phyloP scores from a whole-genome alignment of 2,329 filamentous ascomycete species.

The Talaromyces sp. region DNA sequence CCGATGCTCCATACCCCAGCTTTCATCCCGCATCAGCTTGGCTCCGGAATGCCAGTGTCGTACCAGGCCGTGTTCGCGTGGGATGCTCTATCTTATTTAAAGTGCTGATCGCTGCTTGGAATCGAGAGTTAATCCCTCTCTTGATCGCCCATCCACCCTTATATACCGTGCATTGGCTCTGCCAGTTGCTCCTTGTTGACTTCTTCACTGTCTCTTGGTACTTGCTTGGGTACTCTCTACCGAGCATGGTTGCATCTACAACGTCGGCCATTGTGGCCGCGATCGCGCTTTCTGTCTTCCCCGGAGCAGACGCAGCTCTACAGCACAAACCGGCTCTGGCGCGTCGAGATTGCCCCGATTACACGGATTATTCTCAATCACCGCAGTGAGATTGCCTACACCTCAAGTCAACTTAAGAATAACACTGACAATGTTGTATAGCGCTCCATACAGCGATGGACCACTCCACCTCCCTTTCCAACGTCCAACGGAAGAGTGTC shows the following conservation, averaged over 20 bases:
- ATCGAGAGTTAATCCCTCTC: neutral
- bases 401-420: too few species aligned
- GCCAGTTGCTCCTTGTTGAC: neutral
- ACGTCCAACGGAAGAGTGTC: conserved; percentile 74
- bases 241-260: conserved; percentile 12
- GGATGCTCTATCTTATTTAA: neutral
- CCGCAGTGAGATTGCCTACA: conserved; percentile 58
- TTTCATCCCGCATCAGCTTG: neutral
- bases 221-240: neutral
- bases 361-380: conserved; percentile 58
- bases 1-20: conserved; percentile 1
- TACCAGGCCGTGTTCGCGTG: neutral
- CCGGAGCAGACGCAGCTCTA: conserved; percentile 13
- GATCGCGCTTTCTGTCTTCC: conserved; percentile 17
- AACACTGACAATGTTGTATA: conserved; percentile 37
- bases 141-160: too few species aligned
- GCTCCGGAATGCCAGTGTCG: neutral
- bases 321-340: conserved; percentile 32
- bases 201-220: neutral
- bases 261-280: conserved; percentile 21
- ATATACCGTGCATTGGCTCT: neutral
- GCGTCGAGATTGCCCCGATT: conserved; percentile 62
- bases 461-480: conserved; percentile 81
- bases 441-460: conserved; percentile 75
- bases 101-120: neutral